These are phyloP conservation scores for Barbarea vulgaris DNA, from an alignment of 345 rosid species.

Conservation along the genomic window DNA sequence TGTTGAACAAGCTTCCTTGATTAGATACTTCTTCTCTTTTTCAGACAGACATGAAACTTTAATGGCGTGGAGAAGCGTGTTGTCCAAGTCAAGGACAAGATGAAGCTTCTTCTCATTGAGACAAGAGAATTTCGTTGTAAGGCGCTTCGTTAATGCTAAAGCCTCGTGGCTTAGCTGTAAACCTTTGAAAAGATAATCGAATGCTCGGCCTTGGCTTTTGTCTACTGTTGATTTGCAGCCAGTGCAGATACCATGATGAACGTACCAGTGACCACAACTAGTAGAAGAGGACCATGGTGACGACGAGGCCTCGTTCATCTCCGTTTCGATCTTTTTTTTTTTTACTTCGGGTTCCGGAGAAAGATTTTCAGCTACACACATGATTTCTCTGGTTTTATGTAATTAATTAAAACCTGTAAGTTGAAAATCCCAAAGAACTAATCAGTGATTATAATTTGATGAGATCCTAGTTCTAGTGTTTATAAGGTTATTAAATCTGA, in stretches of 20 bases:
- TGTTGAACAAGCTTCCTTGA: constrained; percentile 1
- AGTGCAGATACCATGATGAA: background rate
- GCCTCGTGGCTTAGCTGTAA: constrained; percentile 23
- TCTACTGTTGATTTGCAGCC: background rate
- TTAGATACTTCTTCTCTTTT: constrained; percentile 18
- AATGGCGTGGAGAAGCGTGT: constrained; percentile 19
- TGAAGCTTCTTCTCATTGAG: constrained; percentile 30
- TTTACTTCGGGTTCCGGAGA: background rate
- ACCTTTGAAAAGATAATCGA: background rate
- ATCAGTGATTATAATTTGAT: background rate
- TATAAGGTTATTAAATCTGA: too few species aligned
- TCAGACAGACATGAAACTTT: background rate
- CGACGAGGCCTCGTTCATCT: background rate
- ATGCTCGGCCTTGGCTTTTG: background rate
- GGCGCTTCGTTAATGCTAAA: background rate
- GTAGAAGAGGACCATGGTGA: constrained; percentile 1
- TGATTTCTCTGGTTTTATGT: background rate
- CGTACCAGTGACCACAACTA: constrained; percentile 14
- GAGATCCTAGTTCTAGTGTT: background rate
- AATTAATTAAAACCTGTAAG: background rate
- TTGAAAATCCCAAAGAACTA: background rate
- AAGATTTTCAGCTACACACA: background rate
- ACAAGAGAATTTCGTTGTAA: background rate
- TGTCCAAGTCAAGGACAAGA: constrained; percentile 31
- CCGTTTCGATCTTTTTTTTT: background rate